phyloP scores from a whole-genome alignment of 805 yeast genomes.

The Yarrowia hollandica region DNA sequence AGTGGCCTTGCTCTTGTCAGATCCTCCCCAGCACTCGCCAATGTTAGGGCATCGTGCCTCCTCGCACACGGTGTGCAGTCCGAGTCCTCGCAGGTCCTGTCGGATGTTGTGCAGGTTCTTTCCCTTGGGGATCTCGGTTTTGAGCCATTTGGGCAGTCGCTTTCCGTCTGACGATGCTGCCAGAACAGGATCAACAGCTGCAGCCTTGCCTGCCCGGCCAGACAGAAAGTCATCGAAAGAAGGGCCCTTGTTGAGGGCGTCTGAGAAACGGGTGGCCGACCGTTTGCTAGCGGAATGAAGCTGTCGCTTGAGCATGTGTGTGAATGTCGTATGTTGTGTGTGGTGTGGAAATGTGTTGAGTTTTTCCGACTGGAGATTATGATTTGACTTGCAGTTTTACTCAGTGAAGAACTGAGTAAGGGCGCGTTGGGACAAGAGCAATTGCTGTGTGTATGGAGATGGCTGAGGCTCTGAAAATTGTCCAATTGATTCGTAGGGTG shows the following conservation, averaged over 20 bases:
- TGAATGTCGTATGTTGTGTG: neutral
- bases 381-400: slow-evolving; percentile 22
- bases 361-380: slow-evolving; percentile 19
- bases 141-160: slow-evolving; percentile 88
- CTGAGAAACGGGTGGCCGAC: slow-evolving; percentile 57
- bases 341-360: slow-evolving; percentile 6
- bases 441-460: neutral
- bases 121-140: slow-evolving; percentile 97
- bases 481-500: too few species aligned
- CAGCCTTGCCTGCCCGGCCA: slow-evolving; percentile 69
- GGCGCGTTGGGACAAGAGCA: neutral
- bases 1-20: slow-evolving; percentile 83
- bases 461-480: neutral
- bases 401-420: slow-evolving; percentile 28
- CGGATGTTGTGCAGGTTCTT: slow-evolving; percentile 75
- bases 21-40: slow-evolving; percentile 99
- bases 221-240: slow-evolving; percentile 86
- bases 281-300: slow-evolving; percentile 23
- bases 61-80: slow-evolving; percentile 93
- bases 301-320: slow-evolving; percentile 27
- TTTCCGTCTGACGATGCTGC: slow-evolving; percentile 42
- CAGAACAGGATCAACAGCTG: slow-evolving; percentile 61
- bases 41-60: slow-evolving; percentile 99
- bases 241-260: slow-evolving; percentile 78
- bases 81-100: slow-evolving; percentile 82